Percentiles rank a stretch among this genome's conserved stretches.
Evolutionary conservation across 495 filamentous ascomycete species (phyloP).

Genomic region (Bathelium albidoporum): DNA sequence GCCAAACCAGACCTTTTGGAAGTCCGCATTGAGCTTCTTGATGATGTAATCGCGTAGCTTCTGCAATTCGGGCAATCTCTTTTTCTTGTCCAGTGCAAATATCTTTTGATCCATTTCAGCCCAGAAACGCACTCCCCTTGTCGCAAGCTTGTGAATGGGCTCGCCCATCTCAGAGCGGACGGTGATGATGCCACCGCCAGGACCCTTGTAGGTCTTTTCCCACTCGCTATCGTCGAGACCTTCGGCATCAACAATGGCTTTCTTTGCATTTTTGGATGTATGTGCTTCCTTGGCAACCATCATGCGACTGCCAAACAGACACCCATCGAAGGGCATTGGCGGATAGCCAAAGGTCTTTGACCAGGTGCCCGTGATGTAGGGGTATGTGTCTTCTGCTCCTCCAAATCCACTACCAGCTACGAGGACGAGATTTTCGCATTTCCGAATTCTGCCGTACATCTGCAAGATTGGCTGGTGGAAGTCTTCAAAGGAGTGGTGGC

Average conservation of each 20-base stretch:
- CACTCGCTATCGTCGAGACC: constrained; percentile 82
- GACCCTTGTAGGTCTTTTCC: constrained; percentile 93
- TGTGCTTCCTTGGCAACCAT: constrained; percentile 94
- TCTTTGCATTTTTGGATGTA: constrained; percentile 85
- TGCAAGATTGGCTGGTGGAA: constrained; percentile 89
- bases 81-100: constrained; percentile 90
- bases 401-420: constrained; percentile 90
- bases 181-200: constrained; percentile 90
- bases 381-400: constrained; percentile 82
- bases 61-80: constrained; percentile 82
- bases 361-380: constrained; percentile 84
- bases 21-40: constrained; percentile 94
- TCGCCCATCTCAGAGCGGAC: constrained; percentile 98
- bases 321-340: constrained; percentile 88
- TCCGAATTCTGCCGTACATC: constrained; percentile 77
- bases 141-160: constrained; percentile 96
- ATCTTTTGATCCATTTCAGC: constrained; percentile 97
- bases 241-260: constrained; percentile 84
- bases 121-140: constrained; percentile 90
- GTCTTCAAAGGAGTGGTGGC: constrained; percentile 91
- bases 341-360: constrained; percentile 76
- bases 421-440: constrained; percentile 74
- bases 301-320: constrained; percentile 81
- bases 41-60: constrained; percentile 93
- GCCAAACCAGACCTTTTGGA: constrained; percentile 98